Conservation (phyloP, 805 yeast genomes). For the Candida incommunis region DNA sequence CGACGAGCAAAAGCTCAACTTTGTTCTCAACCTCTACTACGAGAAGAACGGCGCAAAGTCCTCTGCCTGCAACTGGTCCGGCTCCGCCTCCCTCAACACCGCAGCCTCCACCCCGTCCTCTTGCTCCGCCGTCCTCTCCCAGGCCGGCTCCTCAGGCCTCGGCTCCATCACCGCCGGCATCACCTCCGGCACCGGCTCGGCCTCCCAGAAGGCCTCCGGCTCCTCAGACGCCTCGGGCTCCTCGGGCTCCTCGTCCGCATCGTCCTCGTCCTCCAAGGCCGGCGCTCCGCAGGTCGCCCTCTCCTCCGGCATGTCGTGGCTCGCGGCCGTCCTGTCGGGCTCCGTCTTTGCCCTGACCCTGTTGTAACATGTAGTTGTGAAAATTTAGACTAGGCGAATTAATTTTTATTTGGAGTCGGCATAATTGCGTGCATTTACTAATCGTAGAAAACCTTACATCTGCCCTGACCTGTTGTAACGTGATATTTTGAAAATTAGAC, state of each 20-base stretch:
- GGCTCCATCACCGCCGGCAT: conserved; percentile 37
- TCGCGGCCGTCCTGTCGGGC: conserved; percentile 4
- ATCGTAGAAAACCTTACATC: too few relatives aligned
- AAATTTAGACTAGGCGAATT: too few relatives aligned
- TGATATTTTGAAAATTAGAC: too few relatives aligned
- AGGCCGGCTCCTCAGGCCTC: conserved; percentile 61
- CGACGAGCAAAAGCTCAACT: conserved; percentile 55
- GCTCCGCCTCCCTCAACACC: conserved; percentile 44
- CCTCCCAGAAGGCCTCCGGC: conserved; percentile 4
- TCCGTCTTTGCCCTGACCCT: not conserved
- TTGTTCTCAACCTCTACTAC: conserved; percentile 51
- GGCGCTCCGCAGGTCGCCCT: conserved; percentile 2
- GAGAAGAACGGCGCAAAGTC: conserved; percentile 27
- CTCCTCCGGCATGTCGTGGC: conserved; percentile 2
- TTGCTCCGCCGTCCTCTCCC: conserved; percentile 38
- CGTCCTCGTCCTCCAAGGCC: conserved; percentile 1
- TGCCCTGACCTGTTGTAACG: too few relatives aligned
- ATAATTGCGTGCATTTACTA: too few relatives aligned
- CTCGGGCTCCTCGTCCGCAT: conserved; percentile 5
- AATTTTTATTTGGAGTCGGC: too few relatives aligned
- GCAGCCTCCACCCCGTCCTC: conserved; percentile 30
- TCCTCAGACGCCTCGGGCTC: conserved; percentile 6
- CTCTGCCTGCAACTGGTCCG: conserved; percentile 57
- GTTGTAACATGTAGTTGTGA: too few relatives aligned
- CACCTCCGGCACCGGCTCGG: conserved; percentile 16